Evolutionary conservation across 257 asterid species (phyloP), one percentile per base, ranked within the genome.

Genomic region (Jacaranda mimosifolia): DNA sequence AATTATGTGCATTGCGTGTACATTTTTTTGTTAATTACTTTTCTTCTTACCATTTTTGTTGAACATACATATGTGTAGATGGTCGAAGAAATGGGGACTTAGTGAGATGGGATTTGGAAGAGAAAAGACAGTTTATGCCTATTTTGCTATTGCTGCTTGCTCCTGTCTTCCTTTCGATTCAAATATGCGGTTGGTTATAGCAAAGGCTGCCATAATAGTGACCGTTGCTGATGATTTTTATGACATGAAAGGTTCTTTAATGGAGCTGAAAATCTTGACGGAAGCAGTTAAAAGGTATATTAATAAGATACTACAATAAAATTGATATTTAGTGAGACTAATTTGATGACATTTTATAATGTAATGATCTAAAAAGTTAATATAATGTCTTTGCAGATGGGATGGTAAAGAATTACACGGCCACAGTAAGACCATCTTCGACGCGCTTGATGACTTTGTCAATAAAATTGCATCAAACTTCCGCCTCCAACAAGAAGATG

Each of bases 81-180:
- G 97, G 97, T 80, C 92, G 7, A 67, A 72, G 77, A 82, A 85
- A 73, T 80, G 84, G 79, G 81, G 91, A 7, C 87, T 91, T 0
- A 78, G 80, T 32, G 86, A 87, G 46, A 82, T 89, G 80, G 97
- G 97, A 79, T 91, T 91, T 72, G 97, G 94, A 70, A 81, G 97
- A 70, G 91, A 89, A 18, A 91, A 91, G 79, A 89, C 90, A 3
- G 38, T 72, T 4, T 86, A 87, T 55, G 71, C 76, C 2, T 91
- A 91, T 60, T 91, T 80, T 63, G 89, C 85, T 3, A 38, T 53
- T n/a, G 91, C 92, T 9, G 80, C 92, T 0, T 63, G 82, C 82
- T 14, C 68, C 51, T 85, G 65, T 68, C 68, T 83, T 78, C 88
- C 91, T 45, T 63, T 49, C 38, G 51, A 86, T 72, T 85, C 94